Percentiles rank a stretch among this genome's conserved stretches.
Evolutionary conservation across 306 rosid genomes (phyloP).

Genomic region (Casuarina cunninghamiana): DNA sequence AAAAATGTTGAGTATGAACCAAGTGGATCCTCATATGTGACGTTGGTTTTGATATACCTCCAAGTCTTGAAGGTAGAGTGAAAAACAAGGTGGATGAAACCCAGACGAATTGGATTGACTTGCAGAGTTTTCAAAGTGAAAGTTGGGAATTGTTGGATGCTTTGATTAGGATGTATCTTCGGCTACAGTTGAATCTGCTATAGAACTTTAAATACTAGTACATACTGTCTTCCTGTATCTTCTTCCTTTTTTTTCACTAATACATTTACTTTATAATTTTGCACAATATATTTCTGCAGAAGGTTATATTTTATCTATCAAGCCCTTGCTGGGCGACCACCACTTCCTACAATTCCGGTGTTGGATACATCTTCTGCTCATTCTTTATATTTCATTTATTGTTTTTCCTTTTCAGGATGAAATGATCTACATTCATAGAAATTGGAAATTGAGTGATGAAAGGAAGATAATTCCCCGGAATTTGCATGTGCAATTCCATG

Average conservation of each 20-base stretch:
- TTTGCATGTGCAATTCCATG: conserved; percentile 92
- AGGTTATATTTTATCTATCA: neutral
- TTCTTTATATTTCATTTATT: neutral
- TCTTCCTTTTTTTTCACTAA: neutral
- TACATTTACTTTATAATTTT: neutral
- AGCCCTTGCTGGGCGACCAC: neutral
- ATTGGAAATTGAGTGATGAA: conserved; percentile 49
- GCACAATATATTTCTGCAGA: neutral
- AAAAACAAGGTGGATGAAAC: neutral
- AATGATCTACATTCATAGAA: conserved; percentile 64
- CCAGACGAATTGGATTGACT: neutral
- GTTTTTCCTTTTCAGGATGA: conserved; percentile 65
- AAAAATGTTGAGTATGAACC: neutral
- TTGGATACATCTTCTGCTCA: neutral
- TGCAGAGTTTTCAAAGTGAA: neutral
- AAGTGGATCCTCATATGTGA: neutral
- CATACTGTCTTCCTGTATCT: neutral
- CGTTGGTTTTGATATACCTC: neutral
- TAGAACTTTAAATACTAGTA: neutral
- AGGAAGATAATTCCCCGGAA: conserved; percentile 66
- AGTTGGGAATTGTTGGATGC: neutral
- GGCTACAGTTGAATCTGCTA: neutral
- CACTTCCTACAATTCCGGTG: neutral
- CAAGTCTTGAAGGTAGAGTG: conserved; percentile 1
- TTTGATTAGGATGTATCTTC: neutral